phyloP scores from a whole-genome alignment of 768 basidiomycete genomes.

The Daedaleopsis nitida region DNA sequence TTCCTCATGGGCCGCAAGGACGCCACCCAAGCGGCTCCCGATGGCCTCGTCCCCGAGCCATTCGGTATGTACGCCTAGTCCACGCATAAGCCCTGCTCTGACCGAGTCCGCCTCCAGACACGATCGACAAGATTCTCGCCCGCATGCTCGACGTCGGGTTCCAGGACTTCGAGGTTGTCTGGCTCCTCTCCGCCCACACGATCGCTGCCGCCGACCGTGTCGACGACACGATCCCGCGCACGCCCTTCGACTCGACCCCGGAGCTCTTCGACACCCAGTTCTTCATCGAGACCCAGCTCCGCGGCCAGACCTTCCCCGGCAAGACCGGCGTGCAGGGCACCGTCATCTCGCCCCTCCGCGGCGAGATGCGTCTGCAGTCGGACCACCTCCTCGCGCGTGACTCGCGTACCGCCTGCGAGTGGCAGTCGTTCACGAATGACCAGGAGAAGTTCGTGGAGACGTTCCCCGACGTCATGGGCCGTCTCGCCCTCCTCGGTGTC shows the following conservation, averaged over 20 bases:
- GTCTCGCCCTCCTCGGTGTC: constrained; percentile 30
- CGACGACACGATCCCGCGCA: constrained; percentile 32
- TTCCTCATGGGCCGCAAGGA: constrained; percentile 36
- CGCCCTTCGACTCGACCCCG: constrained; percentile 51
- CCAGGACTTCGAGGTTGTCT: constrained; percentile 36
- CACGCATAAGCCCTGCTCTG: too few relatives aligned
- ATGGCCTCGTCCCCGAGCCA: constrained; percentile 21
- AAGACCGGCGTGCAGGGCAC: constrained; percentile 25
- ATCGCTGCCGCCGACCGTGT: constrained; percentile 22
- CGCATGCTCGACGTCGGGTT: constrained; percentile 40
- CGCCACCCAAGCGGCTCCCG: constrained; percentile 18
- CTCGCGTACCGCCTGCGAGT: constrained; percentile 31
- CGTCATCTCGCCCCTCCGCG: constrained; percentile 28
- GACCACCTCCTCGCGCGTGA: constrained; percentile 32
- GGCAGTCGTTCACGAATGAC: constrained; percentile 29
- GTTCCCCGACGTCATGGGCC: constrained; percentile 28
- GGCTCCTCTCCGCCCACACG: constrained; percentile 34
- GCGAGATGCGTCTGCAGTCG: constrained; percentile 36
- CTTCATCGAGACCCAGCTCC: constrained; percentile 46
- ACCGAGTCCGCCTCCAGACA: constrained; percentile 7
- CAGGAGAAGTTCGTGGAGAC: constrained; percentile 22
- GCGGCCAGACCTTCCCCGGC: constrained; percentile 45
- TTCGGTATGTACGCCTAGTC: constrained; percentile 5
- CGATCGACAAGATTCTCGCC: constrained; percentile 26
- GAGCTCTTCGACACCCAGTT: constrained; percentile 46